Evolutionary conservation across 192 early-diverging fungal species (phyloP).

Genomic region (Podila clonocystis): DNA sequence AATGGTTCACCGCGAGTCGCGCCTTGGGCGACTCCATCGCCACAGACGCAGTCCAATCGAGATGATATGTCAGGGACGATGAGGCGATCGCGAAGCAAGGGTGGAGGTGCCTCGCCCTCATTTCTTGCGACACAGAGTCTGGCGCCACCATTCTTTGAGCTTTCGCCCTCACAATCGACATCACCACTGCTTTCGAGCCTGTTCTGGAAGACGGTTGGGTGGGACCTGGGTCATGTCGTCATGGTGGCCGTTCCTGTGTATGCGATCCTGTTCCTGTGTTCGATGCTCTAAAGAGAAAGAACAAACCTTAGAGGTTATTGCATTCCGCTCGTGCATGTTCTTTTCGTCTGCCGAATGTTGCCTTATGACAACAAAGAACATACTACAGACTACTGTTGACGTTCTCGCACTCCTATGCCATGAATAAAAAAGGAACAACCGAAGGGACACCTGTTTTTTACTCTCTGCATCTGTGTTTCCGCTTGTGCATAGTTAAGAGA

Average conservation of each 20-base stretch:
- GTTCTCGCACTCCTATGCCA: too few relatives aligned
- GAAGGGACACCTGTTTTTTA: background rate
- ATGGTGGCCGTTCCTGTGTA: slow-evolving; percentile 30
- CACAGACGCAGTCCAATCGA: background rate
- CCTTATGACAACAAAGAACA: too few relatives aligned
- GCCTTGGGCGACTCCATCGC: background rate
- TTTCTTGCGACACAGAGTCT: background rate
- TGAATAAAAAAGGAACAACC: too few relatives aligned
- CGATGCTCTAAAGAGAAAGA: slow-evolving; percentile 9
- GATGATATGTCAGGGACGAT: background rate
- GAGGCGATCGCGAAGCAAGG: background rate
- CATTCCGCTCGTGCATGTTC: background rate
- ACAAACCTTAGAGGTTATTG: too few relatives aligned
- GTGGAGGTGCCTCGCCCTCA: background rate
- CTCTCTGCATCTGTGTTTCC: background rate
- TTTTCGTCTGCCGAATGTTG: background rate
- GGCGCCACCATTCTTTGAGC: background rate
- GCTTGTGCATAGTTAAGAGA: too few relatives aligned
- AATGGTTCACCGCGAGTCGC: background rate
- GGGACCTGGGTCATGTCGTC: slow-evolving; percentile 30
- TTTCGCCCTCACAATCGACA: background rate
- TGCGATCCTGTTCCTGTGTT: slow-evolving; percentile 15
- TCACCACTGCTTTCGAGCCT: slow-evolving; percentile 14
- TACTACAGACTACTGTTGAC: too few relatives aligned
- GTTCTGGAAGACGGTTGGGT: slow-evolving; percentile 28